Conservation (phyloP, 495 filamentous ascomycete genomes). For the Hypoxylon fuscum region DNA sequence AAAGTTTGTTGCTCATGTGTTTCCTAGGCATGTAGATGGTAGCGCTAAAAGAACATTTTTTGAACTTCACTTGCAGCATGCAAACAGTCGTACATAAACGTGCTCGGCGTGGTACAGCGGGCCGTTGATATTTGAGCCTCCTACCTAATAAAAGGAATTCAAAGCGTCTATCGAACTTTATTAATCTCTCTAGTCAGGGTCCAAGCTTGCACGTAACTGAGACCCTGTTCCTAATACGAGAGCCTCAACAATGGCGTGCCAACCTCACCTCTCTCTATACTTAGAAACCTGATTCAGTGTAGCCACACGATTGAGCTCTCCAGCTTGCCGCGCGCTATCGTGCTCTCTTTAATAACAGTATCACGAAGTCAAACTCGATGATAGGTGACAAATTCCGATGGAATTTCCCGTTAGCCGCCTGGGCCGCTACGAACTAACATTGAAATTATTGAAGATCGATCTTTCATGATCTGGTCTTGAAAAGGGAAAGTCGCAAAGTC, state of each 20-base stretch:
- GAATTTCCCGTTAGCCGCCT: slow-evolving; percentile 30
- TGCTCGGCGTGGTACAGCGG: slow-evolving; percentile 5
- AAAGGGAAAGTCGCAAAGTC: slow-evolving; percentile 29
- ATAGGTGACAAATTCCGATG: slow-evolving; percentile 4
- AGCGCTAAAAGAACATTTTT: too few species aligned
- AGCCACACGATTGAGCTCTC: not conserved
- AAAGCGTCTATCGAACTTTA: slow-evolving; percentile 12
- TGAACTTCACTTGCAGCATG: too few species aligned
- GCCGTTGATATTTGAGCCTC: slow-evolving; percentile 25
- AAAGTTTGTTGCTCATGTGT: too few species aligned
- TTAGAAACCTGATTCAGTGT: not conserved
- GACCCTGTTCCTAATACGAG: not conserved
- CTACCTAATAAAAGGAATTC: slow-evolving; percentile 28
- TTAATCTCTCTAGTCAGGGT: slow-evolving; percentile 18
- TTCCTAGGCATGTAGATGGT: too few species aligned
- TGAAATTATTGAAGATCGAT: slow-evolving; percentile 28
- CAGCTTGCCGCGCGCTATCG: slow-evolving; percentile 6
- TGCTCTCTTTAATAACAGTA: slow-evolving; percentile 3
- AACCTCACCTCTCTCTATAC: slow-evolving; percentile 2
- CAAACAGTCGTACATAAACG: not conserved
- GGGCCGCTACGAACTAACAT: slow-evolving; percentile 18
- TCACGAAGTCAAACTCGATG: not conserved
- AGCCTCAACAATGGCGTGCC: slow-evolving; percentile 1
- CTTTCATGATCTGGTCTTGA: slow-evolving; percentile 26
- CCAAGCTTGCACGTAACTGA: slow-evolving; percentile 12